These are phyloP conservation scores for Termitomyces sp. DNA, from an alignment of 768 basidiomycete species.

Conservation along the genomic window DNA sequence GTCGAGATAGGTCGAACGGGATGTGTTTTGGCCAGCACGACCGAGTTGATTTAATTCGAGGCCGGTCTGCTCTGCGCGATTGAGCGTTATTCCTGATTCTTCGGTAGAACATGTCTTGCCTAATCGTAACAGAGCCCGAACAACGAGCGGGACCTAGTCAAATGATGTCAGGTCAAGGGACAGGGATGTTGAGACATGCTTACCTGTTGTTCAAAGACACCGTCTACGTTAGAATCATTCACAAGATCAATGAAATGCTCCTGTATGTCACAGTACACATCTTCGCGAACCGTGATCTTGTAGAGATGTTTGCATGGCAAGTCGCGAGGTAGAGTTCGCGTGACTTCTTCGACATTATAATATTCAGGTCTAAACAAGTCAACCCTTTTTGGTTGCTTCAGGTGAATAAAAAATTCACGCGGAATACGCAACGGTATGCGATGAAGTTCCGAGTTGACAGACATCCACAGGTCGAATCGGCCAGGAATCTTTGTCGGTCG, in stretches of 20 bases:
- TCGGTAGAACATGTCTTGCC: conserved; percentile 79
- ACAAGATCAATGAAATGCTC: conserved; percentile 91
- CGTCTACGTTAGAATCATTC: conserved; percentile 93
- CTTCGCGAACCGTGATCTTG: conserved; percentile 79
- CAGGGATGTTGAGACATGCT: conserved; percentile 10
- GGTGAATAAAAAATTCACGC: conserved; percentile 90
- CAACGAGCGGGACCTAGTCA: conserved; percentile 71
- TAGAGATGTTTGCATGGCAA: conserved; percentile 77
- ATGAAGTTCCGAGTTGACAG: conserved; percentile 75
- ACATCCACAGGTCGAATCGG: conserved; percentile 86
- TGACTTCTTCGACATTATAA: conserved; percentile 72
- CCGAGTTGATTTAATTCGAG: conserved; percentile 84
- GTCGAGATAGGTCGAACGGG: conserved; percentile 69
- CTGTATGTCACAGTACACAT: conserved; percentile 77
- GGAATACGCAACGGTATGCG: conserved; percentile 81
- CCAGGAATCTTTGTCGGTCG: conserved; percentile 73
- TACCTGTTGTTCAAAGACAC: conserved; percentile 92
- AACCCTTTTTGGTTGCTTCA: conserved; percentile 60
- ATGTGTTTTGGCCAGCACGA: conserved; percentile 50
- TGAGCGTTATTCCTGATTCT: conserved; percentile 68
- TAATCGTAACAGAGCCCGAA: conserved; percentile 77
- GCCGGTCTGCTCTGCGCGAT: conserved; percentile 75
- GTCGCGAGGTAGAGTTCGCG: conserved; percentile 76
- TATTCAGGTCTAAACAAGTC: conserved; percentile 63
- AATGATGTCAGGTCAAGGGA: neutral